phyloP scores from a whole-genome alignment of 495 filamentous ascomycete species.

The Podospora comata region DNA sequence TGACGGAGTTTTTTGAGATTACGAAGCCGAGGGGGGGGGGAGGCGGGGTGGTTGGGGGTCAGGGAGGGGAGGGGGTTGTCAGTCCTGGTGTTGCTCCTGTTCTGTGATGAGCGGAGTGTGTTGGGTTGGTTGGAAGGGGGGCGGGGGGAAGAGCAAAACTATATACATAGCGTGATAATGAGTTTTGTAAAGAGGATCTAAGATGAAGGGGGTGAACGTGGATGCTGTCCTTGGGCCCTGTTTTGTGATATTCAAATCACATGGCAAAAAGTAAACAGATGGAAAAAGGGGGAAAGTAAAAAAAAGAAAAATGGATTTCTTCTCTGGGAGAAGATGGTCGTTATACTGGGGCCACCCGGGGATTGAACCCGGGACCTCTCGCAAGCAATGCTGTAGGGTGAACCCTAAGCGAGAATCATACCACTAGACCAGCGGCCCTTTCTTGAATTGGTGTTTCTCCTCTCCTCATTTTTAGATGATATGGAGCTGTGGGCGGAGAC shows the following conservation, averaged over 20 bases:
- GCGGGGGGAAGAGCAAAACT: neutral
- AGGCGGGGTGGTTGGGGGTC: neutral
- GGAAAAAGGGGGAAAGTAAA: neutral
- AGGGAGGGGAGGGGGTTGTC: neutral
- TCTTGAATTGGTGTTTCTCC: neutral
- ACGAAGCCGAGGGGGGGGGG: conserved; percentile 45
- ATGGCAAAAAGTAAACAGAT: too few species aligned
- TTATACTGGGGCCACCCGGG: neutral
- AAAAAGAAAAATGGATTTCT: neutral
- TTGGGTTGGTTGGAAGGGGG: neutral
- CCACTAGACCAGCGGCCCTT: neutral
- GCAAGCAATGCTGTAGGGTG: neutral
- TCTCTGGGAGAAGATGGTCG: neutral
- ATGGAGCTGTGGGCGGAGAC: neutral
- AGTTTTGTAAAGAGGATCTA: too few species aligned
- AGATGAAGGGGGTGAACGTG: too few species aligned
- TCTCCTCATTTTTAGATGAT: neutral
- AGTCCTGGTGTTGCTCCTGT: neutral
- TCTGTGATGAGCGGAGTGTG: neutral
- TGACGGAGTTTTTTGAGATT: conserved; percentile 56
- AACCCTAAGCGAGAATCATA: neutral
- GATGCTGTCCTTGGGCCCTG: too few species aligned
- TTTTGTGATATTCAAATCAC: too few species aligned
- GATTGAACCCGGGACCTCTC: neutral
- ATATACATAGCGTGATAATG: neutral